phyloP scores from a whole-genome alignment of 345 rosid genomes.

The Leavenworthia alabamica region DNA sequence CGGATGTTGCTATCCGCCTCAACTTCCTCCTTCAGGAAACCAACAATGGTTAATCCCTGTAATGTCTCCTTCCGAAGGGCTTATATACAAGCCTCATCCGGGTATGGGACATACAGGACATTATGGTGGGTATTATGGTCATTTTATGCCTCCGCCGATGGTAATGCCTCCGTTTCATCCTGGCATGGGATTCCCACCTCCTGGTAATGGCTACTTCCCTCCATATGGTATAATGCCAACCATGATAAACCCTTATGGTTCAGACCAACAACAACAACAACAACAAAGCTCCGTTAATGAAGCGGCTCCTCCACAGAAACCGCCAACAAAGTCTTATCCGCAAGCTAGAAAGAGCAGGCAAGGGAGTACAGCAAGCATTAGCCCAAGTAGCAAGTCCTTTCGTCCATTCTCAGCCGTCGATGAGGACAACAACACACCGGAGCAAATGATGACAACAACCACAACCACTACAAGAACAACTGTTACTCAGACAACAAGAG shows the following conservation, averaged over 20 bases:
- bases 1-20: slow-evolving; percentile 47
- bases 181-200: slow-evolving; percentile 47
- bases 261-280: slow-evolving; percentile 34
- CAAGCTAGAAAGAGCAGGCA: slow-evolving; percentile 38
- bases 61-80: slow-evolving; percentile 90
- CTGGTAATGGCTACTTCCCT: slow-evolving; percentile 59
- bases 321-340: slow-evolving; percentile 26
- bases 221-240: slow-evolving; percentile 50
- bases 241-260: slow-evolving; percentile 39
- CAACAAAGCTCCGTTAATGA: slow-evolving; percentile 39
- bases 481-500: slow-evolving; percentile 38
- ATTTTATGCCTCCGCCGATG: slow-evolving; percentile 42
- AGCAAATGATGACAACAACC: slow-evolving; percentile 23
- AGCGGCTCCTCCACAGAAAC: slow-evolving; percentile 14
- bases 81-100: slow-evolving; percentile 74
- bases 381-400: slow-evolving; percentile 28
- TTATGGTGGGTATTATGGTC: slow-evolving; percentile 46
- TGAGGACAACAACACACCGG: background rate
- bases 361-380: slow-evolving; percentile 51
- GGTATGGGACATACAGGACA: slow-evolving; percentile 46
- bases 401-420: slow-evolving; percentile 2
- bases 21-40: slow-evolving; percentile 36
- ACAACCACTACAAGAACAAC: slow-evolving; percentile 48
- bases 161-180: slow-evolving; percentile 34
- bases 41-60: slow-evolving; percentile 84